Evolutionary conservation across 139 green algal species (phyloP).

Genomic region (Chlorella ohadii): DNA sequence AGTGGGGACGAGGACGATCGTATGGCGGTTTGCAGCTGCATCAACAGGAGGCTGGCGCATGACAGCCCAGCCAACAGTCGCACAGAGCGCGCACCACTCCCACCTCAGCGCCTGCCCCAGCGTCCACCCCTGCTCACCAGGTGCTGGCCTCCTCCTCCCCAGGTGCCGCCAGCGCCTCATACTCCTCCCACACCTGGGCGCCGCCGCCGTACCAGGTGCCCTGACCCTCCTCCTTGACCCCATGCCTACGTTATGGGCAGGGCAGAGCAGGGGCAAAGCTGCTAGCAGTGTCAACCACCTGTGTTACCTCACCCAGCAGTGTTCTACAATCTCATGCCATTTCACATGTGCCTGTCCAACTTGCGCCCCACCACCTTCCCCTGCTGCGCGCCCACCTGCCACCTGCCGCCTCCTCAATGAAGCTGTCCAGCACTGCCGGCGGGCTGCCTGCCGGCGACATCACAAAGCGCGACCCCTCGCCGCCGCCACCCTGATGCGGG

Average conservation of each 20-base stretch:
- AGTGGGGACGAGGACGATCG: too few relatives aligned
- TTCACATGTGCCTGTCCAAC: too few relatives aligned
- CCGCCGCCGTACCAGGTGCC: slow-evolving; percentile 5
- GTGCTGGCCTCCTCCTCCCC: neutral
- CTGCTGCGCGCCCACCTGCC: neutral
- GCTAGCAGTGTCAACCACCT: too few relatives aligned
- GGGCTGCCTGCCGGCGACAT: slow-evolving; percentile 32
- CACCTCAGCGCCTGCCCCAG: too few relatives aligned
- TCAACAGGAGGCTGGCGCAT: too few relatives aligned
- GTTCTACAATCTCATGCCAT: too few relatives aligned
- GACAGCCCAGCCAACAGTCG: too few relatives aligned
- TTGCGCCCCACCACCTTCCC: neutral
- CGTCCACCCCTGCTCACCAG: neutral
- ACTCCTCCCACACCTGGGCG: slow-evolving; percentile 4
- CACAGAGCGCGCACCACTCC: too few relatives aligned
- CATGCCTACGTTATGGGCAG: slow-evolving; percentile 1
- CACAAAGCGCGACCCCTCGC: neutral
- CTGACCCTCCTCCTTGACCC: neutral
- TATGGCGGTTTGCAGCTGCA: too few relatives aligned
- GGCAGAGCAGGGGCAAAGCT: neutral
- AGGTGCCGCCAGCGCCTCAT: neutral
- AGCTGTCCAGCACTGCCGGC: neutral
- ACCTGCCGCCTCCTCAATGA: neutral
- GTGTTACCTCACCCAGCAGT: too few relatives aligned
- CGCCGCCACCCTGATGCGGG: neutral